Evolutionary conservation across 495 filamentous ascomycete species (phyloP), one percentile per base, ranked within the genome.

Genomic region (Penicillium dipodomyicola): DNA sequence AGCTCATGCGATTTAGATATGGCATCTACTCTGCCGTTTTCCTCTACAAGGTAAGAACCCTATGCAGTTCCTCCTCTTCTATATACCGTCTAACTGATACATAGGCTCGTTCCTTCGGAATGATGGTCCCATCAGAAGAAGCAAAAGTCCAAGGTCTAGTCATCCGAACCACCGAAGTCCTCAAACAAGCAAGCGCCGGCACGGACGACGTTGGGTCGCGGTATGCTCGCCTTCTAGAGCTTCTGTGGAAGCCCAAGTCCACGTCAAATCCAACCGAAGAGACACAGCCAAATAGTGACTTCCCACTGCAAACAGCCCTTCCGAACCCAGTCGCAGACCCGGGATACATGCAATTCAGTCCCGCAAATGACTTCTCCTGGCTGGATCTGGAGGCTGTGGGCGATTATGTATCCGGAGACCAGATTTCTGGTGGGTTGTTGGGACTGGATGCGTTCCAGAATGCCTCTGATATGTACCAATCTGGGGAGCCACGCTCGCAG

Each of bases 21-120:
- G 74, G 78, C 25, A 80, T 84, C 12, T 83, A 84, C 54, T 77
- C 79, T 14, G 80, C 79, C 2, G 80, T 84, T 10, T 83, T 83
- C 54, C 64, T 83, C 20, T 84, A 83, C 62, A 80, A 82, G 62
- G 74, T 75, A 62, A 30, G 47, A 44, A 19, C 25, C 17, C 5
- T n/a, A 6, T 47, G 17, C 19, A 30, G 25, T 25, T 5, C 37
- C 14, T 5, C n/a, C 19, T 33, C 15, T n/a, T 25, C 9, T 17
- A 19, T 7, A 52, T 20, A 4, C 4, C 25, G 23, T 39, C 35
- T 60, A 43, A 43, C 52, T 32, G 27, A 51, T 32, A 14, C 9
- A 32, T 10, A 77, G 64, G 81, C 81, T 20, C 74, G 80, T 25
- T 83, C 80, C 9, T 82, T 81, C 23, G 81, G 80, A 15, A 81